Evolutionary conservation across 768 basidiomycete species (phyloP).

Genomic region (Panaeolus cyanescens): DNA sequence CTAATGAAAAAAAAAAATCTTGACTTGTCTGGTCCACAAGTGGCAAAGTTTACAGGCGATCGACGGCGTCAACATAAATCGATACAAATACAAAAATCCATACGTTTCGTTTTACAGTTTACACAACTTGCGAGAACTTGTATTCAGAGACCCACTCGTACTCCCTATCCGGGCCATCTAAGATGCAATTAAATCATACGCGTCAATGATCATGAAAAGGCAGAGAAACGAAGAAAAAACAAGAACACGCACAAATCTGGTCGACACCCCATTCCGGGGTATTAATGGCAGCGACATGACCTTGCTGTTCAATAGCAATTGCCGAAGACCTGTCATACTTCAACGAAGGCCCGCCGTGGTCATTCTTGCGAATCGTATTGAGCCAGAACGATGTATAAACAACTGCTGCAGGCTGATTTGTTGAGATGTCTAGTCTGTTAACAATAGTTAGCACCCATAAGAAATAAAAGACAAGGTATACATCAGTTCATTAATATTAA

Average conservation of each 20-base stretch:
- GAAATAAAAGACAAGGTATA: neutral
- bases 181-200: no score
- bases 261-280: slow-evolving; percentile 55
- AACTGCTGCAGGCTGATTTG: slow-evolving; percentile 53
- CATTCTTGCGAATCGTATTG: slow-evolving; percentile 45
- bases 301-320: slow-evolving; percentile 55
- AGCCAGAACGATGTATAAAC: slow-evolving; percentile 51
- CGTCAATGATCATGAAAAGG: no score
- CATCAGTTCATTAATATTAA: no score
- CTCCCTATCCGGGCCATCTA: slow-evolving; percentile 43
- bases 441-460: neutral
- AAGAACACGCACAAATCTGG: slow-evolving; percentile 47
- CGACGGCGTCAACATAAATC: no score
- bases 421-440: slow-evolving; percentile 46
- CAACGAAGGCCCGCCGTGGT: slow-evolving; percentile 47
- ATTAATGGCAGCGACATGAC: slow-evolving; percentile 56
- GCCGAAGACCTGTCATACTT: slow-evolving; percentile 44
- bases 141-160: slow-evolving; percentile 51
- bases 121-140: slow-evolving; percentile 52
- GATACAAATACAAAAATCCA: no score
- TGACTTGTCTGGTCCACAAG: no score
- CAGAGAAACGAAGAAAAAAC: neutral
- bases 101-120: no score
- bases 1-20: no score
- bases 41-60: no score